A percentile compares a stretch with the other conserved stretches of the same genome.
Conservation (phyloP, 2,329 filamentous ascomycete genomes). For the Fusarium humuli region DNA sequence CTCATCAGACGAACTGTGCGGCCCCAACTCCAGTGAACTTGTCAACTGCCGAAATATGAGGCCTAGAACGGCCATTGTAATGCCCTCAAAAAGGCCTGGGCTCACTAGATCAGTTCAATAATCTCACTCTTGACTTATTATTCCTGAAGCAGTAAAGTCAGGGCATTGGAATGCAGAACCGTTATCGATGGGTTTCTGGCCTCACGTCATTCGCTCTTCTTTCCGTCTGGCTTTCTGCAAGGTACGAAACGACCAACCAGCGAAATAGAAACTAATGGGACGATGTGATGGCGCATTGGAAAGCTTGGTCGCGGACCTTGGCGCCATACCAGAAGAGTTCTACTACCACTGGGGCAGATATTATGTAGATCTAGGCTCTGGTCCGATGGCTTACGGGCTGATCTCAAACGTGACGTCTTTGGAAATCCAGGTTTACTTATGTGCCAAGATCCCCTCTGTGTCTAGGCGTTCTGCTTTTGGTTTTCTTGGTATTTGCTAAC, state of each 20-base stretch:
- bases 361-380: not conserved
- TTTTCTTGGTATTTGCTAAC: not conserved
- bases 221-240: not conserved
- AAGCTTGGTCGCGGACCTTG: not conserved
- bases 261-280: accelerated
- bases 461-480: not conserved
- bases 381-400: not conserved
- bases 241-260: not conserved
- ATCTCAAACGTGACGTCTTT: not conserved
- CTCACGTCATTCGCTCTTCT: not conserved
- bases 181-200: not conserved
- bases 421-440: not conserved
- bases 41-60: not conserved
- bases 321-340: not conserved
- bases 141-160: not conserved
- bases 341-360: not conserved
- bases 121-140: not conserved
- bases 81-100: not conserved
- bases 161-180: not conserved
- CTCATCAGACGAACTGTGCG: not conserved
- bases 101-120: not conserved
- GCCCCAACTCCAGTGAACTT: not conserved
- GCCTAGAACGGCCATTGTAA: not conserved
- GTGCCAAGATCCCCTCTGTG: not conserved
- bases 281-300: not conserved